Evolutionary conservation across 768 basidiomycete genomes (phyloP).

Genomic region (Leucosporidium creatinivorum): DNA sequence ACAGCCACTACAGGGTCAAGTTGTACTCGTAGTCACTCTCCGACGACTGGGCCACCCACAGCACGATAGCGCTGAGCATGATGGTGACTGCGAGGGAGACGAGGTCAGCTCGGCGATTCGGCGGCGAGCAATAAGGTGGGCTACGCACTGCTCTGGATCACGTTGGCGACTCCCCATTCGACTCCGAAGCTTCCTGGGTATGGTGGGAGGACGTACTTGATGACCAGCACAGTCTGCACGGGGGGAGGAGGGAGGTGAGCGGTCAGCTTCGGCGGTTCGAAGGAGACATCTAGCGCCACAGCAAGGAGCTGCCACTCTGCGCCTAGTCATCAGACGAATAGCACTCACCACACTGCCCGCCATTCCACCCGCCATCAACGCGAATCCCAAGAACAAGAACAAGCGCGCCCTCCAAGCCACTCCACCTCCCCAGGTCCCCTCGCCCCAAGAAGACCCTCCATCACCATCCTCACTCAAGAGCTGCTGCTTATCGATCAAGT

Average conservation of each 20-base stretch:
- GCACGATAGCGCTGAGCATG: constrained; percentile 62
- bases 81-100: constrained; percentile 22
- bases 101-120: not conserved
- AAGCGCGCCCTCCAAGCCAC: constrained; percentile 87
- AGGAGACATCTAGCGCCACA: too few relatives aligned
- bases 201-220: constrained; percentile 75
- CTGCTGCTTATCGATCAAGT: constrained; percentile 88
- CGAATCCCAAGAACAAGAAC: constrained; percentile 89
- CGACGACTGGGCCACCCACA: constrained; percentile 85
- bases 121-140: not conserved
- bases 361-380: constrained; percentile 92
- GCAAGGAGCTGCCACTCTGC: too few relatives aligned
- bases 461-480: constrained; percentile 62
- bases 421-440: constrained; percentile 41
- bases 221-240: constrained; percentile 68
- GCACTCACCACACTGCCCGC: constrained; percentile 88
- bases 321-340: too few relatives aligned
- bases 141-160: constrained; percentile 77
- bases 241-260: too few relatives aligned
- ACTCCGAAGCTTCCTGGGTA: constrained; percentile 64
- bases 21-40: constrained; percentile 90
- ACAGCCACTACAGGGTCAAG: constrained; percentile 42
- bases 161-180: constrained; percentile 91
- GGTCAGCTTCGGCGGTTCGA: too few relatives aligned
- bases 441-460: constrained; percentile 44